These are phyloP conservation scores for Acanthamoeba rhysodes DNA, from an alignment of 208 protist species.

Conservation along the genomic window DNA sequence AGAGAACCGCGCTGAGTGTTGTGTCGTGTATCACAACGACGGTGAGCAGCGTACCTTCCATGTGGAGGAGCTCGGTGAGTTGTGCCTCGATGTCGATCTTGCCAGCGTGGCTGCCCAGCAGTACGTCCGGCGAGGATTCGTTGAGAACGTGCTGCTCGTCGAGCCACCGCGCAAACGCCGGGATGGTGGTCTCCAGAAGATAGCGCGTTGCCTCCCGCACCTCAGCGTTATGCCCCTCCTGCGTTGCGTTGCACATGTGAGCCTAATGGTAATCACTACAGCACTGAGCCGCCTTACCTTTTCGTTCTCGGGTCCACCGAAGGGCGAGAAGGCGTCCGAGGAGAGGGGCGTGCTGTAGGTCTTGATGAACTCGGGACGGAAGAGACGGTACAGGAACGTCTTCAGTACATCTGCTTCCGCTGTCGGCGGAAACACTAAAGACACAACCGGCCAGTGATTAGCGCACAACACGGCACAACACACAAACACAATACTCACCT, in stretches of 20 bases:
- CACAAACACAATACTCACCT: not conserved
- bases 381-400: constrained; percentile 13
- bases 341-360: not conserved
- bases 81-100: constrained; percentile 5
- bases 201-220: not conserved
- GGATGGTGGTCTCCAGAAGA: not conserved
- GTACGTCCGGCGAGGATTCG: not conserved
- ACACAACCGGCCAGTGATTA: not conserved
- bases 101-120: constrained; percentile 10
- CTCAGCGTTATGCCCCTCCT: not conserved
- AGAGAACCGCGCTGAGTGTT: not conserved
- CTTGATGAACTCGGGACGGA: constrained; percentile 38
- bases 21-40: not conserved
- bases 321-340: constrained; percentile 34
- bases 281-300: no score
- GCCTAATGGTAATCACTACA: no score
- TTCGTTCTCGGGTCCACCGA: not conserved
- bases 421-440: constrained; percentile 1
- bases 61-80: constrained; percentile 30
- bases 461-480: no score
- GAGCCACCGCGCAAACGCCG: not conserved
- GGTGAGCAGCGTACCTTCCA: not conserved
- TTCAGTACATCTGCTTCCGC: not conserved
- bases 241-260: no score
- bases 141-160: constrained; percentile 19